Conservation (phyloP, 176 grass and related monocot species). For the Puccinellia tenuiflora region DNA sequence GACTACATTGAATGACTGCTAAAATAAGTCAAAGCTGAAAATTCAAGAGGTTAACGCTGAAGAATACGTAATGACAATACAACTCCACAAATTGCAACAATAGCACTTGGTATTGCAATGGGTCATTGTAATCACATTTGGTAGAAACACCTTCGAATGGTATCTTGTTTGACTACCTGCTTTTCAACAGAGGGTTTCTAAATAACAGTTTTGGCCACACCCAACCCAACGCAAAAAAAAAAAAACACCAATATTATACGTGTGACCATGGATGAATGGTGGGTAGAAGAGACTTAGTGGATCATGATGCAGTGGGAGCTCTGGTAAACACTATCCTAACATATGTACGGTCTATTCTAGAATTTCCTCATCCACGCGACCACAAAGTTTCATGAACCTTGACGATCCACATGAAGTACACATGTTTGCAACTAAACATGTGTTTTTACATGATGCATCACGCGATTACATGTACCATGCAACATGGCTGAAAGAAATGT, state of each 20-base stretch:
- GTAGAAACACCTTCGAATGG: not conserved
- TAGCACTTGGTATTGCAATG: not conserved
- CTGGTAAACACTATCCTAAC: not conserved
- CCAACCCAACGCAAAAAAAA: not conserved
- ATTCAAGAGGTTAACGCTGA: not conserved
- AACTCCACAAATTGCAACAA: not conserved
- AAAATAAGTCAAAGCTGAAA: not conserved
- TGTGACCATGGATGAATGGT: not conserved
- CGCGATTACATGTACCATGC: conserved; percentile 3
- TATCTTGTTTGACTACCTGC: not conserved
- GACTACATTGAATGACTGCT: not conserved
- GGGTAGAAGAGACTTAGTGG: not conserved
- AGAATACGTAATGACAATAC: not conserved
- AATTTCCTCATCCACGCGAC: not conserved
- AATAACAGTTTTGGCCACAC: not conserved
- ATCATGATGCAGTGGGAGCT: not conserved
- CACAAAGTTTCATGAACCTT: not conserved
- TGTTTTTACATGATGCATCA: not conserved
- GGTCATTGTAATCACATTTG: not conserved
- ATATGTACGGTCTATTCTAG: not conserved
- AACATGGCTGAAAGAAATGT: conserved; percentile 7
- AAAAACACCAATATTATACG: not conserved
- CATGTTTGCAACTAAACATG: not conserved
- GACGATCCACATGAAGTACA: not conserved
- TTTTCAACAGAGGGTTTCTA: not conserved